Conservation (phyloP, 495 filamentous ascomycete genomes). For the Aspergillus carlsbadensis region DNA sequence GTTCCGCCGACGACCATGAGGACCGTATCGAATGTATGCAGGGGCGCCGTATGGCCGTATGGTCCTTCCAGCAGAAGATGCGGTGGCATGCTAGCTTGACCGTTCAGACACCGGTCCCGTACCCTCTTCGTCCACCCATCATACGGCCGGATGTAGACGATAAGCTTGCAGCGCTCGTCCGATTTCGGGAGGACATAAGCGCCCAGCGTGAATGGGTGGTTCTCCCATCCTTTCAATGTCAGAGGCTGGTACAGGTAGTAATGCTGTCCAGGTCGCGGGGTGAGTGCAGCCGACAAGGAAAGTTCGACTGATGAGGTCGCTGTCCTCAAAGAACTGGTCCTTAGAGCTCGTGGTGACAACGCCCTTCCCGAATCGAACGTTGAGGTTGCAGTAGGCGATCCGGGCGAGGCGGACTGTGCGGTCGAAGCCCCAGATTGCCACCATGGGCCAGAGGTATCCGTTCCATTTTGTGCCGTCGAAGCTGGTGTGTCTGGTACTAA, state of each 20-base stretch:
- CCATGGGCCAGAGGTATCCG: conserved; percentile 38
- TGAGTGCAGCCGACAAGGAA: conserved; percentile 23
- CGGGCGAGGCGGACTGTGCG: conserved; percentile 38
- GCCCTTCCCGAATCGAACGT: conserved; percentile 3
- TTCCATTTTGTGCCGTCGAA: conserved; percentile 35
- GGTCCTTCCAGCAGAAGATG: conserved; percentile 50
- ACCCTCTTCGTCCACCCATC: conserved; percentile 36
- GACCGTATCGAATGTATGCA: conserved; percentile 40
- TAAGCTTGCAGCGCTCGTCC: conserved; percentile 8
- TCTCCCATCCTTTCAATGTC: conserved; percentile 42
- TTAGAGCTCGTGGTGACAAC: conserved; percentile 18
- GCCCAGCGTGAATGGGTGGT: conserved; percentile 52
- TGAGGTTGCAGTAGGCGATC: conserved; percentile 37
- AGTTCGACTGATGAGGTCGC: conserved; percentile 41
- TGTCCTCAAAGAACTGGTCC: conserved; percentile 31
- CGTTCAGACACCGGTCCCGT: conserved; percentile 20
- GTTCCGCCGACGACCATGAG: conserved; percentile 52
- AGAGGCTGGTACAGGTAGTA: conserved; percentile 45
- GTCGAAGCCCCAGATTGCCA: conserved; percentile 45
- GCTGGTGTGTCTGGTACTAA: conserved; percentile 37
- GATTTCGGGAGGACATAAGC: conserved; percentile 8
- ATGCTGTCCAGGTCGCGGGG: conserved; percentile 38
- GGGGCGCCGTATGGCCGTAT: conserved; percentile 42
- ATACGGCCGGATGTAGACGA: conserved; percentile 32
- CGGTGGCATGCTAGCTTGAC: neutral